Conservation (phyloP, 2,329 filamentous ascomycete genomes). For the Periconia digitata region DNA sequence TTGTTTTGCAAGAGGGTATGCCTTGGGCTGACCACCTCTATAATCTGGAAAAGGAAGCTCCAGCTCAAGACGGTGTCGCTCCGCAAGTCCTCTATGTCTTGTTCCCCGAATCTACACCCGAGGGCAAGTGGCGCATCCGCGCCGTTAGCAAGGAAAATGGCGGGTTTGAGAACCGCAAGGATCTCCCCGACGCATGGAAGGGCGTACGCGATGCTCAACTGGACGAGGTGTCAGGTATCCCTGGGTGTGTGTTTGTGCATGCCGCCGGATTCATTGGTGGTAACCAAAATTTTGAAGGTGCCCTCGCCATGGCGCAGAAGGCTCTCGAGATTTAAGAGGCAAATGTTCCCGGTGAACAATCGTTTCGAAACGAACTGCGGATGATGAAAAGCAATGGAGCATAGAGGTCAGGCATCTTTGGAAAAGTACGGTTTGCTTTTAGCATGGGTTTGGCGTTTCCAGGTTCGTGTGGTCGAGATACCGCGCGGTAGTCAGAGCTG, state of each 20-base stretch:
- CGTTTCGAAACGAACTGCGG: too few relatives aligned
- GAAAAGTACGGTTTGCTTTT: neutral
- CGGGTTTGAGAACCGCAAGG: conserved; percentile 89
- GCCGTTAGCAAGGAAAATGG: conserved; percentile 82
- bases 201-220: conserved; percentile 86
- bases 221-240: conserved; percentile 68
- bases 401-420: neutral
- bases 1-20: conserved; percentile 76
- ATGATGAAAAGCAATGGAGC: neutral
- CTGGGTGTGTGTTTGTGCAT: conserved; percentile 87
- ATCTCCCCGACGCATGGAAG: conserved; percentile 87
- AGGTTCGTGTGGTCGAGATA: neutral
- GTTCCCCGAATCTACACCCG: conserved; percentile 78
- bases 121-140: conserved; percentile 90
- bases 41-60: conserved; percentile 68
- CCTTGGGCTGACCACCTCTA: conserved; percentile 98
- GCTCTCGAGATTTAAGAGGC: conserved; percentile 54
- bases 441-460: neutral
- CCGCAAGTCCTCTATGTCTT: conserved; percentile 80
- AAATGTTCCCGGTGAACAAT: neutral
- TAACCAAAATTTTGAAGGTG: conserved; percentile 88
- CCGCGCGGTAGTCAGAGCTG: too few relatives aligned
- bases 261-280: conserved; percentile 95
- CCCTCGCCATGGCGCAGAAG: conserved; percentile 80
- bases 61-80: conserved; percentile 43